Conservation (phyloP, 2,329 filamentous ascomycete genomes). For the Pezizomycotina sp. region DNA sequence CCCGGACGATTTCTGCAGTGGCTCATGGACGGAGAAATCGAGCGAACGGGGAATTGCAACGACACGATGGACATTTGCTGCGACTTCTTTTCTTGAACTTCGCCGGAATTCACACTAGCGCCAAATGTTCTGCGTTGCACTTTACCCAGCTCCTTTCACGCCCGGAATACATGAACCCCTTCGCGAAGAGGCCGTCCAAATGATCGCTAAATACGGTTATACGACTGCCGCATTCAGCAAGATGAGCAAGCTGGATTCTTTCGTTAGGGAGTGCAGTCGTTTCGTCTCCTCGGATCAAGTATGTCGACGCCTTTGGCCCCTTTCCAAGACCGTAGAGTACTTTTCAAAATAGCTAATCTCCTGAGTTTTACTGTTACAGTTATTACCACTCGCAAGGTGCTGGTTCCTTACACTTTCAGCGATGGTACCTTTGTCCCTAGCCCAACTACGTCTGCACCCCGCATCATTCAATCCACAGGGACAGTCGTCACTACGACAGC, state of each 20-base stretch:
- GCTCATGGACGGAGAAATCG: slow-evolving; percentile 15
- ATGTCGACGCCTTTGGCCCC: not conserved
- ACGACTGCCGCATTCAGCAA: slow-evolving; percentile 15
- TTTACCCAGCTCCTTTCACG: slow-evolving; percentile 15
- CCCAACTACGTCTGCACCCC: slow-evolving; percentile 17
- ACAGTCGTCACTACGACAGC: slow-evolving; percentile 11
- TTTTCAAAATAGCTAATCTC: too few relatives aligned
- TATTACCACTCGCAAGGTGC: slow-evolving; percentile 14
- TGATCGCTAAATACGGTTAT: slow-evolving; percentile 17
- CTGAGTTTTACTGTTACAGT: too few relatives aligned
- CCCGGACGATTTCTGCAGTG: slow-evolving; percentile 19
- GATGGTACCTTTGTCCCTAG: slow-evolving; percentile 14
- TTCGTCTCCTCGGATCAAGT: slow-evolving; percentile 18
- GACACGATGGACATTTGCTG: slow-evolving; percentile 15
- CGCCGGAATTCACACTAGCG: slow-evolving; percentile 16
- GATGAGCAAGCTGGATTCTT: slow-evolving; percentile 19
- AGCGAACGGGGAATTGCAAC: slow-evolving; percentile 11
- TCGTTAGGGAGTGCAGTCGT: slow-evolving; percentile 14
- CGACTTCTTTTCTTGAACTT: slow-evolving; percentile 19
- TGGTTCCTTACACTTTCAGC: slow-evolving; percentile 10
- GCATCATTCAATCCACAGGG: slow-evolving; percentile 16
- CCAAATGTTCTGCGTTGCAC: slow-evolving; percentile 13
- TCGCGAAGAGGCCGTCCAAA: slow-evolving; percentile 13
- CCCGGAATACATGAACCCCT: slow-evolving; percentile 13
- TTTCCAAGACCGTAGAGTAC: too few relatives aligned